Percentiles rank a stretch among this genome's conserved stretches.
Evolutionary conservation across 768 basidiomycete genomes (phyloP).

Genomic region (Pleurotus sapidus): DNA sequence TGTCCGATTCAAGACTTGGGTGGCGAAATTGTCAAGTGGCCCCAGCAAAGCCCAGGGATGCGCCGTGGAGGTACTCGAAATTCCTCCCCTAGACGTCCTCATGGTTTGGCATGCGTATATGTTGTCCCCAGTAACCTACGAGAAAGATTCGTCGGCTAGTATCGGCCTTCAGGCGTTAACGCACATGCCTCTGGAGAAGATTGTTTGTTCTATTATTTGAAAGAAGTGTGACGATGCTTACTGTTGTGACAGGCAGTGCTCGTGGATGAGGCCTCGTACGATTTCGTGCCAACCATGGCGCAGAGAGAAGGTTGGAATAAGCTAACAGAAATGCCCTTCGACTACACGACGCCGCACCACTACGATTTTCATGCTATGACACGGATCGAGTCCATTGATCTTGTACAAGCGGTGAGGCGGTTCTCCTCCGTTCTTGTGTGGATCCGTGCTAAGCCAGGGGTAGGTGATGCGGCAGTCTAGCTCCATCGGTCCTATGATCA

Average conservation of each 20-base stretch:
- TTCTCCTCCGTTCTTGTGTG: not conserved
- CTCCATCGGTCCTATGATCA: not conserved
- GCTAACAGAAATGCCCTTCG: not conserved
- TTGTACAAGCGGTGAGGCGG: not conserved
- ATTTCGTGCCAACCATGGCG: not conserved
- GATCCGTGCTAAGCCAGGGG: not conserved
- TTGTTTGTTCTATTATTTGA: not conserved
- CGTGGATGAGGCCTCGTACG: not conserved
- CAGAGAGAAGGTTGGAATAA: not conserved
- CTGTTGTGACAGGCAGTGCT: too few relatives aligned
- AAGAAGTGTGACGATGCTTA: too few relatives aligned
- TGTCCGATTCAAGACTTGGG: not conserved
- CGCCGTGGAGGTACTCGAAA: not conserved
- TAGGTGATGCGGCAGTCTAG: not conserved
- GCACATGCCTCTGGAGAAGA: not conserved
- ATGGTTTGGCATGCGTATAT: conserved; percentile 16
- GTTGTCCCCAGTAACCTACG: not conserved
- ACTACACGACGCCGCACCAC: not conserved
- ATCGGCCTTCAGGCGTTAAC: not conserved
- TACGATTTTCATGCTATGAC: not conserved
- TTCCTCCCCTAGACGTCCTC: conserved; percentile 12
- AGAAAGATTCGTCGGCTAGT: not conserved
- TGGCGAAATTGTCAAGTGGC: not conserved
- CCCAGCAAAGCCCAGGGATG: not conserved
- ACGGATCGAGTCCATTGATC: not conserved